phyloP scores from a whole-genome alignment of 1,284 basidiomycete genomes.

The Tylopilus sp. region DNA sequence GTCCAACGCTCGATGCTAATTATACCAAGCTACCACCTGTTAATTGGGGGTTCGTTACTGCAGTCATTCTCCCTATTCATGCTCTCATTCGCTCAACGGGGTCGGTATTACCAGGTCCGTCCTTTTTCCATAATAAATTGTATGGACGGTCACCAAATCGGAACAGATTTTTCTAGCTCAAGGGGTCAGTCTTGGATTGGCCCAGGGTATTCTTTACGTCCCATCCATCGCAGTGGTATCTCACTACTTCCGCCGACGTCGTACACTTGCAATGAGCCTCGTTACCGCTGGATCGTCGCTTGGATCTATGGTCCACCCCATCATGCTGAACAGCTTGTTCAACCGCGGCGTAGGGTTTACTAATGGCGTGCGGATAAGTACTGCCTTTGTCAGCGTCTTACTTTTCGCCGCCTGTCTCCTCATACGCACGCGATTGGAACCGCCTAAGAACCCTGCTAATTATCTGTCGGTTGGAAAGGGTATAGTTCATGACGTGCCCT shows the following conservation, averaged over 20 bases:
- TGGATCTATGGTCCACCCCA: slow-evolving; percentile 35
- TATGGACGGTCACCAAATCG: background rate
- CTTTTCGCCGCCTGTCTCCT: slow-evolving; percentile 31
- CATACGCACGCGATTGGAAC: slow-evolving; percentile 33
- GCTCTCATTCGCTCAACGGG: slow-evolving; percentile 29
- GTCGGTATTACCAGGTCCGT: slow-evolving; percentile 29
- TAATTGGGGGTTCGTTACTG: slow-evolving; percentile 28
- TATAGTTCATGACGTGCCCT: slow-evolving; percentile 22
- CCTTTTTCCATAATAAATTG: background rate
- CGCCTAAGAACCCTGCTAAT: slow-evolving; percentile 13
- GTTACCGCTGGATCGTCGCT: slow-evolving; percentile 36
- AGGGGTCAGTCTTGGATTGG: slow-evolving; percentile 35
- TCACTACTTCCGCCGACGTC: slow-evolving; percentile 36
- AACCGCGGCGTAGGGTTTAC: slow-evolving; percentile 28
- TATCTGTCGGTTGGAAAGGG: slow-evolving; percentile 24
- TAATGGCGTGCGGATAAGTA: slow-evolving; percentile 34
- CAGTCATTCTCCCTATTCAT: slow-evolving; percentile 32
- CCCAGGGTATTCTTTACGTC: slow-evolving; percentile 32
- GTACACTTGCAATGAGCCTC: slow-evolving; percentile 38
- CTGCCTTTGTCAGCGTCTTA: slow-evolving; percentile 27
- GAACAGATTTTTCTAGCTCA: slow-evolving; percentile 37
- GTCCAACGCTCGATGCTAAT: background rate
- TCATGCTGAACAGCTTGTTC: slow-evolving; percentile 45
- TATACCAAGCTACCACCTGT: slow-evolving; percentile 27
- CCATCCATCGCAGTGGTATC: slow-evolving; percentile 34